A percentile compares a stretch with the other conserved stretches of the same genome.
These are phyloP conservation scores for Kodamaea lidongshanica DNA, from an alignment of 805 yeast species.

Conservation along the genomic window DNA sequence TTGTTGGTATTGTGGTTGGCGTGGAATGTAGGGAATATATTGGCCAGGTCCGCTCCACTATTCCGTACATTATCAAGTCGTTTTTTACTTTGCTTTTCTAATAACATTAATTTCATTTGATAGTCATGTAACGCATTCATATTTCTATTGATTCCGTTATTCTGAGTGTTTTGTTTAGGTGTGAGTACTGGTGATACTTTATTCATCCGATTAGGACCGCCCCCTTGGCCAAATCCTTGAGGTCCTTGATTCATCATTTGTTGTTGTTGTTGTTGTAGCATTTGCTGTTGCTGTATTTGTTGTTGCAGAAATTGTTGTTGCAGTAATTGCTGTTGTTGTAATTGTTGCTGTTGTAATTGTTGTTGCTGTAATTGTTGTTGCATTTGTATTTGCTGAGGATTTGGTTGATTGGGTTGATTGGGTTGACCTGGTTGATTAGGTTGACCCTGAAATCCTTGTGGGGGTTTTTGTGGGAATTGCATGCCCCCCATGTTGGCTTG, in stretches of 20 bases:
- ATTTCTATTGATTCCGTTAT: conserved; percentile 18
- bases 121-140: conserved; percentile 70
- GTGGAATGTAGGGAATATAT: too few relatives aligned
- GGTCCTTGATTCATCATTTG: conserved; percentile 3
- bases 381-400: too few relatives aligned
- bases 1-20: conserved; percentile 1
- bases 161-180: conserved; percentile 1
- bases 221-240: not conserved
- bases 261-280: conserved; percentile 9
- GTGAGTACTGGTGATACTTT: conserved; percentile 2
- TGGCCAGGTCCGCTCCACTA: conserved; percentile 15
- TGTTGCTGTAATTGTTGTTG: conserved; percentile 6
- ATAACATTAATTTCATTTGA: conserved; percentile 67
- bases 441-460: too few relatives aligned
- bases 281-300: too few relatives aligned
- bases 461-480: conserved; percentile 9
- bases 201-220: not conserved
- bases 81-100: conserved; percentile 72
- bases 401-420: too few relatives aligned
- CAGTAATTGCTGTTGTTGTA: too few relatives aligned
- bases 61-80: conserved; percentile 50
- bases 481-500: conserved; percentile 11
- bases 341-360: conserved; percentile 1
- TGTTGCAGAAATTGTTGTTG: too few relatives aligned
- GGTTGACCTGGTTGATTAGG: too few relatives aligned